Conservation (phyloP, 306 rosid genomes). For the Medicago ruthenica region DNA sequence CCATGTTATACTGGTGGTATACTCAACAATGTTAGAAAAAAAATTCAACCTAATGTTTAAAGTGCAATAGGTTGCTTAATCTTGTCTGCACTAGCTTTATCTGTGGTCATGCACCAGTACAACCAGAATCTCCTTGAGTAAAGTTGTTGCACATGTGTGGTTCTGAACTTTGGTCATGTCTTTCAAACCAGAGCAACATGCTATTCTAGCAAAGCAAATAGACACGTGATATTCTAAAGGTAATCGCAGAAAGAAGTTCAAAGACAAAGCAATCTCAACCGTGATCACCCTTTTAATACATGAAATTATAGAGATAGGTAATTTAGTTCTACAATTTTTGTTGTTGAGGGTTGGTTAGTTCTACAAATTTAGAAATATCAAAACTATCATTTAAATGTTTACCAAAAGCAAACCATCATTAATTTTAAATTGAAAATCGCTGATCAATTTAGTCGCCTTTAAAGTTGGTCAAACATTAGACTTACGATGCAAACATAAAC, state of each 20-base stretch:
- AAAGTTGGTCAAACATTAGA: too few relatives aligned
- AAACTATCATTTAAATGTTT: too few relatives aligned
- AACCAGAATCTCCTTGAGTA: slow-evolving; percentile 72
- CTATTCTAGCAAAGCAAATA: not conserved
- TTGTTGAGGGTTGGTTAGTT: too few relatives aligned
- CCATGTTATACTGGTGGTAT: not conserved
- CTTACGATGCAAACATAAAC: too few relatives aligned
- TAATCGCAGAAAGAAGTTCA: not conserved
- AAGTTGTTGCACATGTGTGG: slow-evolving; percentile 57
- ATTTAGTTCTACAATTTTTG: too few relatives aligned
- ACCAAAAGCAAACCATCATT: too few relatives aligned
- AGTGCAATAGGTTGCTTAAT: slow-evolving; percentile 46
- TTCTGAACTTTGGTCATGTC: slow-evolving; percentile 7
- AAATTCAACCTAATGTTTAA: slow-evolving; percentile 39
- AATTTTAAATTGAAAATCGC: too few relatives aligned
- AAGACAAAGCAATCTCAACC: not conserved
- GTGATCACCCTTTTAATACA: not conserved
- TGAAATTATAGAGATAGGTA: too few relatives aligned
- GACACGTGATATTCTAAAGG: not conserved
- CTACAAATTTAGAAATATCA: too few relatives aligned
- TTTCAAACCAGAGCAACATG: not conserved
- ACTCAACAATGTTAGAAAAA: not conserved
- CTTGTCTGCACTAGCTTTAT: slow-evolving; percentile 56
- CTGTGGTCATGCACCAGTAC: slow-evolving; percentile 66
- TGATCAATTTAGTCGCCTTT: too few relatives aligned